A percentile compares a stretch with the other conserved stretches of the same genome.
Evolutionary conservation across 2,329 filamentous ascomycete genomes (phyloP).

Genomic region (Geoglossum cookeanum): DNA sequence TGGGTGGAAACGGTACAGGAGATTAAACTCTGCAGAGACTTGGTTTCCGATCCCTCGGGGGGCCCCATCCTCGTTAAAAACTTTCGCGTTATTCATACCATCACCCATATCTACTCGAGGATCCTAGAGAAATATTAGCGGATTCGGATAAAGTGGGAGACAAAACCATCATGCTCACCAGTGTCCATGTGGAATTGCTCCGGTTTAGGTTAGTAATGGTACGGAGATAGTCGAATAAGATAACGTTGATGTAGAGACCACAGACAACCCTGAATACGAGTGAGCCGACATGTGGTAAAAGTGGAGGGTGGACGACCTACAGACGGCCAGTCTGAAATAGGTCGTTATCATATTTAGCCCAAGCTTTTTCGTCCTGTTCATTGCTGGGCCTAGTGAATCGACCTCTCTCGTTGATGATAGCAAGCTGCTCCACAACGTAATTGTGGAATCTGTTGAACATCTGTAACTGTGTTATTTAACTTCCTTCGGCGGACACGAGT

Average conservation of each 20-base stretch:
- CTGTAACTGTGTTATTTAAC: too few relatives aligned
- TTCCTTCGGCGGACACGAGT: too few relatives aligned
- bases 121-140: too few relatives aligned
- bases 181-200: conserved; percentile 56
- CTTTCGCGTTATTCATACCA: neutral
- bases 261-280: conserved; percentile 33
- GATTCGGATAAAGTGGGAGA: too few relatives aligned
- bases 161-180: conserved; percentile 13
- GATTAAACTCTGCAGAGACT: conserved; percentile 75
- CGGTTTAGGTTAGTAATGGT: conserved; percentile 57
- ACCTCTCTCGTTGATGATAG: conserved; percentile 67
- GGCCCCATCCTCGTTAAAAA: conserved; percentile 30
- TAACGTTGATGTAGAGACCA: conserved; percentile 63
- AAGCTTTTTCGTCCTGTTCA: conserved; percentile 30
- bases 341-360: conserved; percentile 56
- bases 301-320: conserved; percentile 10
- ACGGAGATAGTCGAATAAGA: conserved; percentile 57
- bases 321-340: conserved; percentile 61
- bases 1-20: conserved; percentile 67
- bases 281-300: too few relatives aligned
- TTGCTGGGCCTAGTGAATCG: conserved; percentile 50
- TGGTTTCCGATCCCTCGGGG: conserved; percentile 61
- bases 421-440: conserved; percentile 58
- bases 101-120: too few relatives aligned
- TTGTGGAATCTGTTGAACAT: conserved; percentile 63